Base-by-base conservation (phyloP, 768 basidiomycete genomes). In the Tulasnella sp. region DNA sequence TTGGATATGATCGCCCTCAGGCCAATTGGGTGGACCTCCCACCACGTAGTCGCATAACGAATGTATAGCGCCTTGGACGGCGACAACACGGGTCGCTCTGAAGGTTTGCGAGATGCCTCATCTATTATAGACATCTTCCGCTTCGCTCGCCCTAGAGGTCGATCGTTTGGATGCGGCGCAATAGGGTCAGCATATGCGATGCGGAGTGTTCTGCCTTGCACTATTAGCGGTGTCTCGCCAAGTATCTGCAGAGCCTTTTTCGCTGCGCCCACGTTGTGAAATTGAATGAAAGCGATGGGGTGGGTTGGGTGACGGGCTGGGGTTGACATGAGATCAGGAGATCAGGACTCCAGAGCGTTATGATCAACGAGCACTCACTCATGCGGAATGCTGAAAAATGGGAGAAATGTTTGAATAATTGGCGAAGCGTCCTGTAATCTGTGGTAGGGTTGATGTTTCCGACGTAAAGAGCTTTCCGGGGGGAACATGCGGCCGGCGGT, bases 391-490 rank as follows among this genome's bases (percentile, higher is more conserved):
- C 52, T 15, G 52, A 27, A 21, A 53, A 53, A 19, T 31, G 31
- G 2, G 52, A 41, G 24, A 53, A 53, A 2, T 31, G 11, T 21
- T 53, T 53, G 52, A 53, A 53, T 5, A 31, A 31, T 10, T 38
- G 22, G 7, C 52, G 52, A 12, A 53, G 42, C 2, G 42, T 9
- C 3, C 5, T 41, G 19, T 53, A 38, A 12, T 53, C 22, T 22
- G 52, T 53, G n/a, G 52, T 53, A 15, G 52, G 52, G 52, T 38
- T 53, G 52, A 53, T 53, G 34, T 53, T 53, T 12, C 52, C 52
- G 10, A 53, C 34, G 52, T 3, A 53, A 12, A 53, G 25, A 12
- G 8, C 34, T 53, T 53, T 27, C n/a, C 52, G 52, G n/a, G 34
- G 34, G 15, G 34, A 15, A 38, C 15, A 15, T 38, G 15, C 34